Evolutionary conservation across 2,329 filamentous ascomycete species (phyloP).

Genomic region (Fusarium miscanthi): DNA sequence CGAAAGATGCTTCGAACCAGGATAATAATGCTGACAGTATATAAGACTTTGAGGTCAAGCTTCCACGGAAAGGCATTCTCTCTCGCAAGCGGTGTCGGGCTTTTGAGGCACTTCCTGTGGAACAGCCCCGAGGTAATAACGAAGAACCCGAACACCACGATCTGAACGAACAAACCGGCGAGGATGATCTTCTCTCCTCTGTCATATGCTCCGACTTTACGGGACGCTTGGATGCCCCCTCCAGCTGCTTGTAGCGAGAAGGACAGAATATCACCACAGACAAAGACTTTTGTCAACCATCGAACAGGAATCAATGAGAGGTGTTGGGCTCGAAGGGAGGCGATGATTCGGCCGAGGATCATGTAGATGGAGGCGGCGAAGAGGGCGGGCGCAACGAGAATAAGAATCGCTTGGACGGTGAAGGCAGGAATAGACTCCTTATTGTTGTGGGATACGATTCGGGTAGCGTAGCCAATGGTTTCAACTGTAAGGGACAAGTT

Average conservation of each 20-base stretch:
- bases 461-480: not conserved
- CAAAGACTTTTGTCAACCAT: not conserved
- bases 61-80: conserved; percentile 34
- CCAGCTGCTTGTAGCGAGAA: not conserved
- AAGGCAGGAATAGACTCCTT: not conserved
- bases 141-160: conserved; percentile 65
- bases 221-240: not conserved
- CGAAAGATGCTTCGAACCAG: conserved; percentile 54
- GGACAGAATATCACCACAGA: not conserved
- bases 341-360: not conserved
- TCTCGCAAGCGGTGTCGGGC: not conserved
- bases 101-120: not conserved
- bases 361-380: not conserved
- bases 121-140: conserved; percentile 45
- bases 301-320: not conserved
- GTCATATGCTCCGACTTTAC: not conserved
- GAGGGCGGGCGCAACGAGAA: not conserved
- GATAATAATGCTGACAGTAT: conserved; percentile 46
- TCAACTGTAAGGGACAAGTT: not conserved
- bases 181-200: conserved; percentile 59
- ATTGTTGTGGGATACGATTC: not conserved
- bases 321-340: not conserved
- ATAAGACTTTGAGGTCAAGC: conserved; percentile 37
- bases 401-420: not conserved
- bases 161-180: conserved; percentile 62